phyloP scores from a whole-genome alignment of 208 protist species.

The Crithidia bombi region DNA sequence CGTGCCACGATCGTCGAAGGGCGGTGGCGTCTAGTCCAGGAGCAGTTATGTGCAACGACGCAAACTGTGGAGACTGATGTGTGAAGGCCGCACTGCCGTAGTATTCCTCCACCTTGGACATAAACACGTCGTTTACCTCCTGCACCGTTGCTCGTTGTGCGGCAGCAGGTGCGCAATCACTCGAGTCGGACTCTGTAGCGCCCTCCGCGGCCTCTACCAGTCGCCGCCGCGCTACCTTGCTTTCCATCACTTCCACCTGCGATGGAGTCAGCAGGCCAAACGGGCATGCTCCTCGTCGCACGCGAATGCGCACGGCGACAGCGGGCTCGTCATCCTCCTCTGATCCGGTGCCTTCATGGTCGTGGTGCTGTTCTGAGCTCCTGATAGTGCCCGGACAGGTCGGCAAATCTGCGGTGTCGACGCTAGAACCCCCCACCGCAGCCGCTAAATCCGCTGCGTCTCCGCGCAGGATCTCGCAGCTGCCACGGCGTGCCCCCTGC shows the following conservation, averaged over 20 bases:
- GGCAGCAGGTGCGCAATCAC: background rate
- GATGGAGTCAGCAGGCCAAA: constrained; percentile 22
- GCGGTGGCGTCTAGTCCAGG: constrained; percentile 21
- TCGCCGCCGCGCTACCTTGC: background rate
- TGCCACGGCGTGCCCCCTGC: constrained; percentile 4
- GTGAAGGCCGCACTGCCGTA: background rate
- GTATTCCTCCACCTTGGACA: background rate
- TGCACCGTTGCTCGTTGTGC: background rate
- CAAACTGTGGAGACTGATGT: background rate
- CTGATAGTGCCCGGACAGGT: background rate
- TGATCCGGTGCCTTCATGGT: background rate
- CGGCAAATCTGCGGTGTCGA: background rate
- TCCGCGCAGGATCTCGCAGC: constrained; percentile 12
- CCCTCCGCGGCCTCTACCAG: background rate
- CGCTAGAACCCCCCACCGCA: background rate
- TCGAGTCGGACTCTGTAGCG: background rate
- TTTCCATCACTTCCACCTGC: constrained; percentile 12
- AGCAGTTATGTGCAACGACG: constrained; percentile 27
- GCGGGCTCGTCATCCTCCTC: background rate
- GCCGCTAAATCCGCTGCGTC: background rate
- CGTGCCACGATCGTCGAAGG: constrained; percentile 24
- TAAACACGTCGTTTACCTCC: constrained; percentile 5
- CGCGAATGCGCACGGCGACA: constrained; percentile 18
- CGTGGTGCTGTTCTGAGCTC: background rate
- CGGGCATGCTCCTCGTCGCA: constrained; percentile 3